Evolutionary conservation across 139 green algal genomes (phyloP).

Genomic region (Picochlorum sp.): DNA sequence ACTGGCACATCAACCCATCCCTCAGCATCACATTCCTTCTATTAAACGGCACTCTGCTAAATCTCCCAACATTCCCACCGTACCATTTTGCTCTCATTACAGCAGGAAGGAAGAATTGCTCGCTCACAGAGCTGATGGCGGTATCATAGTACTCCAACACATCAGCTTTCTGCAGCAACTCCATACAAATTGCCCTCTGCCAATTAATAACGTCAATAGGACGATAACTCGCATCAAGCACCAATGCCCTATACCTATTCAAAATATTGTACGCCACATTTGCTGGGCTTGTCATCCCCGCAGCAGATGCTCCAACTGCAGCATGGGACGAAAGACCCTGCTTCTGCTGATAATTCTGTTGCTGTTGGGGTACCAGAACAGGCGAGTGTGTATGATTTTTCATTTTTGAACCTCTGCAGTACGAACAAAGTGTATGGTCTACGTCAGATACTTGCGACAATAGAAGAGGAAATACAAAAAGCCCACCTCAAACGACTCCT

Average conservation of each 20-base stretch:
- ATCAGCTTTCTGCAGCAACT: slow-evolving; percentile 44
- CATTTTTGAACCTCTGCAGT: too few species aligned
- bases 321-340: not conserved
- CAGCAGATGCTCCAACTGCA: not conserved
- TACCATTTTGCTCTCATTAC: slow-evolving; percentile 23
- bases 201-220: slow-evolving; percentile 51
- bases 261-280: not conserved
- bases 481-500: not conserved
- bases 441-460: too few species aligned
- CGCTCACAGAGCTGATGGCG: not conserved
- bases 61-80: slow-evolving; percentile 1
- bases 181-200: slow-evolving; percentile 45
- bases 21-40: slow-evolving; percentile 43
- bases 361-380: not conserved
- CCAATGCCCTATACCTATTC: slow-evolving; percentile 32
- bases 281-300: not conserved
- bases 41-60: slow-evolving; percentile 24
- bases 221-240: slow-evolving; percentile 49
- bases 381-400: not conserved
- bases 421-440: too few species aligned
- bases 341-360: not conserved
- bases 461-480: too few species aligned
- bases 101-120: slow-evolving; percentile 17
- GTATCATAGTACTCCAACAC: slow-evolving; percentile 57
- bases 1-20: slow-evolving; percentile 36